Base-by-base conservation (phyloP, 306 rosid species). In the Dryas drummondii region DNA sequence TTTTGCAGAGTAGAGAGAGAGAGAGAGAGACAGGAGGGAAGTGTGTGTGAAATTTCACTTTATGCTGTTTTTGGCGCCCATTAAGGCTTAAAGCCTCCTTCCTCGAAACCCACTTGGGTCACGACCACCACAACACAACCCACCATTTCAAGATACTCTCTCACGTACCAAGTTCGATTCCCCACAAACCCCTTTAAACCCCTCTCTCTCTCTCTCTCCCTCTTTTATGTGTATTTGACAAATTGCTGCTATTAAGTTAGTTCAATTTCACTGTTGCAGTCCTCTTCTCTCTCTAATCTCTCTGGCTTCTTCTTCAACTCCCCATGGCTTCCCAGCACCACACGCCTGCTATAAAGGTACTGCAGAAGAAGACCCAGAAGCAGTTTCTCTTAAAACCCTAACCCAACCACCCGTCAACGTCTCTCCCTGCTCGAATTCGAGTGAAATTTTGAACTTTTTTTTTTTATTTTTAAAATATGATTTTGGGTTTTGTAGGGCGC, bases 271-370 rank as follows among this genome's bases (percentile, higher is more conserved):
- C 57, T 76, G 57, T 27, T 46, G n/a, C 5, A 22, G 54, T 47
- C 16, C 16, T 22, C 58, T 45, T 59, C 19, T 44, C 41, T 47
- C 52, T 64, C 22, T 32, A 32, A 7, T 48, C 70, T 65, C 70
- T 52, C 50, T 57, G 40, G 4, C 71, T 48, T 40, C 68, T 44
- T 9, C n/a, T 52, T 59, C 75, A 19, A 45, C 75, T 83, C 63
- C 89, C 89, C 80, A 96, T 96, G 99, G 97, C 88, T 71, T 75
- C 93, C 22, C 89, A 41, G 46, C 83, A 75, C 49, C 85, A 69
- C 73, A 75, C 81, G 46, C 54, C 84, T 37, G 75, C 73, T 41
- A 77, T 82, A 3, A 92, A 90, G 97, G 99, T 96, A 82, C 52
- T 15, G 7, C 52, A 42, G 47, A 1, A 10, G 41, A 44, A 3